Evolutionary conservation across 208 protist genomes (phyloP).

Genomic region (Trypanosoma conorhini): DNA sequence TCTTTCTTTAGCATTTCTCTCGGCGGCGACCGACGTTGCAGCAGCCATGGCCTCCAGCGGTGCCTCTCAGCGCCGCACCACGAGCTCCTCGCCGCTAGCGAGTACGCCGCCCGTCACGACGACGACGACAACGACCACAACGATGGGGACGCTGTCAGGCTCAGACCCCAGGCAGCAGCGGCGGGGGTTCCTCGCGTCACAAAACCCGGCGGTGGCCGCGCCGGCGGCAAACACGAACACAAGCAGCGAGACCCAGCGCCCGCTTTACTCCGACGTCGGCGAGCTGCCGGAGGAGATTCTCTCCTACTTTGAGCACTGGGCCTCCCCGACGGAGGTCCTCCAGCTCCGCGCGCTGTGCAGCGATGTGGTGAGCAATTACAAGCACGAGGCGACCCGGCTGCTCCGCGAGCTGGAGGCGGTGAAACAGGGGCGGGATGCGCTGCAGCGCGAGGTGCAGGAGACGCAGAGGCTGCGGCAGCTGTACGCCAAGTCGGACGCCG

Average conservation of each 20-base stretch:
- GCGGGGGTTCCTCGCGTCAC: not conserved
- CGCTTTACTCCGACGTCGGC: not conserved
- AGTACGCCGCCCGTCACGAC: conserved; percentile 10
- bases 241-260: not conserved
- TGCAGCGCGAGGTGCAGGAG: conserved; percentile 14
- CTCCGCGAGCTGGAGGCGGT: conserved; percentile 34
- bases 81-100: not conserved
- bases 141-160: not conserved
- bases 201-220: not conserved
- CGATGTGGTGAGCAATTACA: conserved; percentile 39
- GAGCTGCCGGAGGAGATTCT: conserved; percentile 11
- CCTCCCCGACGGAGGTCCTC: conserved; percentile 71
- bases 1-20: not conserved
- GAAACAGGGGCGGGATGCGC: conserved; percentile 29
- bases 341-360: conserved; percentile 49
- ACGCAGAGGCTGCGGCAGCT: conserved; percentile 38
- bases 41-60: not conserved
- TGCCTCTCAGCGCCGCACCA: not conserved
- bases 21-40: not conserved
- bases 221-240: not conserved
- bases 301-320: conserved; percentile 53
- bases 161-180: conserved; percentile 2
- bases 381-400: conserved; percentile 36
- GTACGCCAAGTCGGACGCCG: conserved; percentile 38
- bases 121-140: conserved; percentile 12